Evolutionary conservation across 164 flowering plant species (phyloP), one percentile per base, ranked within the genome.

Genomic region (Houttuynia cordata): DNA sequence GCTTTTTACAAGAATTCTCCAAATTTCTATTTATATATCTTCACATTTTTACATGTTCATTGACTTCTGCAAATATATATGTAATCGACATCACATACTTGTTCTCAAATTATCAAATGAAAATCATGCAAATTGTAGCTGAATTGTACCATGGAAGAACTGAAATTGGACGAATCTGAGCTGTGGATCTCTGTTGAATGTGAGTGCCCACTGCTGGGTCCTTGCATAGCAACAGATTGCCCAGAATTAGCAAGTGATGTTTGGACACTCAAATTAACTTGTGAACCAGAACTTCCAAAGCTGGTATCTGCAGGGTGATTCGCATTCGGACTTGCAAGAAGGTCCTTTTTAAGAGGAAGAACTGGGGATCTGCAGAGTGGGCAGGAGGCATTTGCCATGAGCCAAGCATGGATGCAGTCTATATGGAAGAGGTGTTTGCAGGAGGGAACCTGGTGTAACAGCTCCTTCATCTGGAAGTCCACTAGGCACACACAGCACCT

Each of bases 401-500:
- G 83, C 97, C 96, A 91, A 57, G 75, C 79, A 56, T 73, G 80
- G 40, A 91, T 81, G 71, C 97, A 91, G 4, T 88, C 86, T 0
- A 70, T 59, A 59, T 91, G 97, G 66, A 91, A 91, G 39, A 88
- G 61, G 59, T 91, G 97, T 51, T 81, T 78, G 82, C 96, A 91
- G 17, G 67, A 68, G 19, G 88, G 87, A 9, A 82, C 66, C 60
- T 83, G 90, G 1, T 78, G 73, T 66, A 91, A 54, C 64, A 88
- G 88, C 64, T 91, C 94, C 53, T 80, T 70, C 20, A 79, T 54
- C 80, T 82, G 90, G 57, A 80, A 91, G 57, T 91, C 97, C 64
- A 90, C 94, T 68, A 91, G 73, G 66, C 97, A 91, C 12, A 88
- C 94, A 63, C 96, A 82, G 57, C 97, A 88, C 62, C 97, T 86